Conservation (phyloP, 257 asterid genomes). For the Solanum arcanum region DNA sequence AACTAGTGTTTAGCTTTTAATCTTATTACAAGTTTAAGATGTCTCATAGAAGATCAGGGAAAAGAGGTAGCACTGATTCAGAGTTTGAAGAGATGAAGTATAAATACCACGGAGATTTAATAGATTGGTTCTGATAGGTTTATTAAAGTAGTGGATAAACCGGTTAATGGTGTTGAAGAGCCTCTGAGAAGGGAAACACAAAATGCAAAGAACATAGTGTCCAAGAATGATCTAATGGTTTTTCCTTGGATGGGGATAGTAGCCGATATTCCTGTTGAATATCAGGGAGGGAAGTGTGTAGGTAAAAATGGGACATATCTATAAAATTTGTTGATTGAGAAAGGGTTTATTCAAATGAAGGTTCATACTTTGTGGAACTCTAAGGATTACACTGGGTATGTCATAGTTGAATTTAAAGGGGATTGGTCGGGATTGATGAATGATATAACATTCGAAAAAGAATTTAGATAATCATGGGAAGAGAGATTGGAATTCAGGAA, state of each 20-base stretch:
- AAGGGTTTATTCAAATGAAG: constrained; percentile 33
- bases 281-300: constrained; percentile 14
- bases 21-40: constrained; percentile 23
- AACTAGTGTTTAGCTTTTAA: not conserved
- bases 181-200: too few species aligned
- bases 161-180: not conserved
- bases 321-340: constrained; percentile 12
- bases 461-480: constrained; percentile 31
- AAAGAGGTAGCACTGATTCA: constrained; percentile 3
- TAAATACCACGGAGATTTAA: constrained; percentile 39
- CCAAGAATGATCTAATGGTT: constrained; percentile 28
- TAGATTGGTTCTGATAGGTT: constrained; percentile 11
- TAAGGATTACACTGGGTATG: constrained; percentile 37
- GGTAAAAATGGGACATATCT: constrained; percentile 33
- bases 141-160: constrained; percentile 2
- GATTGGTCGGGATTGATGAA: constrained; percentile 31
- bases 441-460: constrained; percentile 40
- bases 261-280: constrained; percentile 29
- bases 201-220: too few species aligned
- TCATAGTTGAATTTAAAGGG: constrained; percentile 33
- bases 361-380: constrained; percentile 31
- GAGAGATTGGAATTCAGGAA: constrained; percentile 11
- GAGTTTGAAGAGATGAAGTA: constrained; percentile 43
- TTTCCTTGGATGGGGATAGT: constrained; percentile 56
- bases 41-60: constrained; percentile 36